Evolutionary conservation across 805 yeast species (phyloP).

Genomic region (Candida railenensis): DNA sequence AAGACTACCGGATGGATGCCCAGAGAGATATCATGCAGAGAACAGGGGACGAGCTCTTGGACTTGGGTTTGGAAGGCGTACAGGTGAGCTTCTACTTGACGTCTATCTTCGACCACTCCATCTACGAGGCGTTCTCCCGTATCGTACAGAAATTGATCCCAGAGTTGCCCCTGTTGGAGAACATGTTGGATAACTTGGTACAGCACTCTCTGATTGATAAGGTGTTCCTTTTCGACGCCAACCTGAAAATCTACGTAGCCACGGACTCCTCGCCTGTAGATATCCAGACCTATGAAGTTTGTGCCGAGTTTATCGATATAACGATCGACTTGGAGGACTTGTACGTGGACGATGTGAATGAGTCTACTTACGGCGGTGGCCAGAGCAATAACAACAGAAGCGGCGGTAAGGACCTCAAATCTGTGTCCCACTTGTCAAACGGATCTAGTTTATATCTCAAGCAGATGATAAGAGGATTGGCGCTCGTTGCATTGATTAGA

Average conservation of each 20-base stretch:
- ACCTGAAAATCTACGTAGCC: slow-evolving; percentile 91
- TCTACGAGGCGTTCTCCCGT: slow-evolving; percentile 91
- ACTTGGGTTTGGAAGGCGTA: slow-evolving; percentile 86
- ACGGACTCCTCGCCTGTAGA: slow-evolving; percentile 96
- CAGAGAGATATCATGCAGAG: slow-evolving; percentile 96
- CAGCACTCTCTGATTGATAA: slow-evolving; percentile 90
- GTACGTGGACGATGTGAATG: slow-evolving; percentile 37
- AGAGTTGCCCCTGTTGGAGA: slow-evolving; percentile 85
- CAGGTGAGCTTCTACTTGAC: slow-evolving; percentile 90
- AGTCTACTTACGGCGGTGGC: slow-evolving; percentile 8
- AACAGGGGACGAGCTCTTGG: slow-evolving; percentile 88
- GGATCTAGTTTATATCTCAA: slow-evolving; percentile 82
- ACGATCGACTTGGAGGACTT: slow-evolving; percentile 83
- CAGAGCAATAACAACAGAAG: slow-evolving; percentile 8
- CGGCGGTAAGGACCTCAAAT: slow-evolving; percentile 46
- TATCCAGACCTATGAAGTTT: slow-evolving; percentile 91
- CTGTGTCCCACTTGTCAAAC: slow-evolving; percentile 74
- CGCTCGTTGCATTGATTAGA: slow-evolving; percentile 83
- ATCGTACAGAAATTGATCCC: slow-evolving; percentile 89
- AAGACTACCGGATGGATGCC: slow-evolving; percentile 90
- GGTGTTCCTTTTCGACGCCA: slow-evolving; percentile 87
- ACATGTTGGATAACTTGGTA: slow-evolving; percentile 82
- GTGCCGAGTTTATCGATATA: slow-evolving; percentile 95
- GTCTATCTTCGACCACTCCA: slow-evolving; percentile 92
- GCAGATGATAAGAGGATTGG: slow-evolving; percentile 91